phyloP scores from a whole-genome alignment of 768 basidiomycete species.

The Pilatotrama ljubarskyi region DNA sequence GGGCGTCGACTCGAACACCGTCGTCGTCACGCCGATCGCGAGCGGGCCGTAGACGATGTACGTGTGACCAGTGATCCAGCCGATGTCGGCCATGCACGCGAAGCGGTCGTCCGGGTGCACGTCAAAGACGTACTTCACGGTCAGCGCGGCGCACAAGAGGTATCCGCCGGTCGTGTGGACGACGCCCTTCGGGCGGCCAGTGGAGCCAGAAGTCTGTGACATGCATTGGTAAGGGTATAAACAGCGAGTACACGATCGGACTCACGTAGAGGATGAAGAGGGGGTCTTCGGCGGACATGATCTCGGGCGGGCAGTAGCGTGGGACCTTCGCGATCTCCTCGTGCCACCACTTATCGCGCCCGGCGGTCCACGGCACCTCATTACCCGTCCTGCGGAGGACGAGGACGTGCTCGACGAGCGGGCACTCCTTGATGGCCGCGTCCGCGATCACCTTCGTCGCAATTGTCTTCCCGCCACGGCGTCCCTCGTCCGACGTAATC shows the following conservation, averaged over 20 bases:
- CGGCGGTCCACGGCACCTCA: constrained; percentile 75
- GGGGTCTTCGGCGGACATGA: constrained; percentile 93
- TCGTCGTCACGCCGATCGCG: constrained; percentile 78
- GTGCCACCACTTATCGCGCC: constrained; percentile 96
- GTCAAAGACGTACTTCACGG: constrained; percentile 97
- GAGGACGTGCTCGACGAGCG: constrained; percentile 85
- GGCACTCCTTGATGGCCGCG: constrained; percentile 82
- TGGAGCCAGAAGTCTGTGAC: constrained; percentile 85
- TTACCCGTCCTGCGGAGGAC: constrained; percentile 88
- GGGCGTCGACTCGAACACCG: constrained; percentile 94
- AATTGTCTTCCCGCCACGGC: constrained; percentile 91
- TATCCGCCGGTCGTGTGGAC: constrained; percentile 90
- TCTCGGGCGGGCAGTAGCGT: constrained; percentile 83
- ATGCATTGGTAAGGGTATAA: constrained; percentile 8
- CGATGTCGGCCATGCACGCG: constrained; percentile 98
- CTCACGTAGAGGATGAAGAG: constrained; percentile 97
- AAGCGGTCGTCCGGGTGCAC: constrained; percentile 95
- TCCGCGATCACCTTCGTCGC: constrained; percentile 95
- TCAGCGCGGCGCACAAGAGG: constrained; percentile 86
- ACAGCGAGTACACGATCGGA: constrained; percentile 16
- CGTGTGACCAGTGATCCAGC: constrained; percentile 98
- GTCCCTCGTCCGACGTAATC: constrained; percentile 94
- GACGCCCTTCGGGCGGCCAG: constrained; percentile 96
- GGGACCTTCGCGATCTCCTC: constrained; percentile 86
- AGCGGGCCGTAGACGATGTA: constrained; percentile 98